Evolutionary conservation across 2,329 filamentous ascomycete species (phyloP), one percentile per base, ranked within the genome.

Genomic region (Fusarium sp.): DNA sequence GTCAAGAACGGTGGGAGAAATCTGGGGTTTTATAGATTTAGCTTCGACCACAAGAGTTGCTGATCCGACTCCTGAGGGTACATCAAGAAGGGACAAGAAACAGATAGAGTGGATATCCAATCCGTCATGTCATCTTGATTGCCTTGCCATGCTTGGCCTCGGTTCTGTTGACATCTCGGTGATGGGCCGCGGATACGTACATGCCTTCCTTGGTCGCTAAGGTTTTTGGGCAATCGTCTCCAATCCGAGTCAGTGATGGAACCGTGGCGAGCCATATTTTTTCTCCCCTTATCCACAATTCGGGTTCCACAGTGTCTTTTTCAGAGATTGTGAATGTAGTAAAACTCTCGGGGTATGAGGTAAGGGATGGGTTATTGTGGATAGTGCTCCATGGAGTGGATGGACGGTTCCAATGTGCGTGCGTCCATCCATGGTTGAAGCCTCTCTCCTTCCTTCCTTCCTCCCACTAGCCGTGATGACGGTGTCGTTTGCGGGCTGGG

Each of bases 1-100:
- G 79, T 81, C 77, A 76, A 70, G 78, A 80, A 81, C 79, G 79
- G 79, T 81, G 78, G 77, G 76, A 76, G 72, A 65, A 53, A 62
- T 60, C 56, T 58, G 61, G 34, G 67, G 58, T 72, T 78, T 80
- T 80, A 80, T 80, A 80, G 67, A 70, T 70, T 68, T 70, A 36
- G 50, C 53, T 10, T 53, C 55, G 54, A 62, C 57, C 46, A 13
- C 4, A 51, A 64, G 58, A 55, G 59, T 38, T 65, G 44, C 42
- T 65, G 58, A 40, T 53, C 49, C 46, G 59, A 73, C 71, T 63
- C 60, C 68, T 66, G 36, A 66, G 58, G 61, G 68, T 61, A 50
- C 58, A 65, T 25, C 46, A 29, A 38, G 34, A 33, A 23, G 57
- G 46, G 33, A 56, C 56, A 33, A 23, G 53, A 33, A 33, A 56